Conservation (phyloP, 352 stramenopile genomes). For the Pythium apleroticum region DNA sequence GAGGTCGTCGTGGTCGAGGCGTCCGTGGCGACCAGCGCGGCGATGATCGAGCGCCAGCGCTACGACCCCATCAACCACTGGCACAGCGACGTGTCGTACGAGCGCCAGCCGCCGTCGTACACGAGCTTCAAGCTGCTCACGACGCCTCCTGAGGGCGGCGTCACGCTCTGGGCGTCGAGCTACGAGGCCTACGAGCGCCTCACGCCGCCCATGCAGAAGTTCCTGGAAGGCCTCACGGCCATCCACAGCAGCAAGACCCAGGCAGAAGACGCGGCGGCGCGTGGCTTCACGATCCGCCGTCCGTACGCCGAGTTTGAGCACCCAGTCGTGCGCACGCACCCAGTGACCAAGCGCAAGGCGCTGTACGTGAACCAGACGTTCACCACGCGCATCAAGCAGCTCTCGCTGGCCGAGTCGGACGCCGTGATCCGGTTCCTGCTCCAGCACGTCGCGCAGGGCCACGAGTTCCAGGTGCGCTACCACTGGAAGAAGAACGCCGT, state of each 20-base stretch:
- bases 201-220: constrained; percentile 35
- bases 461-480: constrained; percentile 44
- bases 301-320: constrained; percentile 39
- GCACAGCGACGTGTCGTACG: constrained; percentile 44
- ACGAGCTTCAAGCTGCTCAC: constrained; percentile 37
- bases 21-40: constrained; percentile 1
- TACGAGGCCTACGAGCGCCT: constrained; percentile 52
- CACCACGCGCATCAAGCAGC: constrained; percentile 38
- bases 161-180: constrained; percentile 42
- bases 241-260: constrained; percentile 49
- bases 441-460: constrained; percentile 30
- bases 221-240: constrained; percentile 41
- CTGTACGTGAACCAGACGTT: constrained; percentile 43
- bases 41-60: constrained; percentile 20
- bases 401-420: constrained; percentile 43
- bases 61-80: constrained; percentile 35
- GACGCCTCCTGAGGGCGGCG: constrained; percentile 36
- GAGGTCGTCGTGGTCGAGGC: constrained; percentile 19
- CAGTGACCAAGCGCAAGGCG: constrained; percentile 36
- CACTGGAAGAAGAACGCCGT: constrained; percentile 33
- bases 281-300: constrained; percentile 34
- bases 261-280: constrained; percentile 25
- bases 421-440: constrained; percentile 24
- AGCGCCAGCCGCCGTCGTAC: constrained; percentile 38
- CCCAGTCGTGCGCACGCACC: constrained; percentile 42